Conservation (phyloP, 2,329 filamentous ascomycete genomes). For the Trichoderma hamatum region DNA sequence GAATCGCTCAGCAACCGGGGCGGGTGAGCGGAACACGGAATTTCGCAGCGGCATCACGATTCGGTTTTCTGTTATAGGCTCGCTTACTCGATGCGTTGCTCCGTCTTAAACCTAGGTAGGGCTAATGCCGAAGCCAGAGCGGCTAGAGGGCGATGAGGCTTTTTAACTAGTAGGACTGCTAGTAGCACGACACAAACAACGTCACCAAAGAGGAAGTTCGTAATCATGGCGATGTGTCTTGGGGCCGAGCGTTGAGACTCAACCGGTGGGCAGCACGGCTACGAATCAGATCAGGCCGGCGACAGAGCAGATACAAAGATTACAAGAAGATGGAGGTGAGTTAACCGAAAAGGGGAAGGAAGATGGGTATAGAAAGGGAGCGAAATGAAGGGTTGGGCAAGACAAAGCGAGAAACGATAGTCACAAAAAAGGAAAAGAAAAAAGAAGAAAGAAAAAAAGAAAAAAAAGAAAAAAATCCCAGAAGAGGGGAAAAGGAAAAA, state of each 20-base stretch:
- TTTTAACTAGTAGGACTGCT: background rate
- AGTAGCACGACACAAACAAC: conserved; percentile 16
- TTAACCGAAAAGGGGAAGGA: background rate
- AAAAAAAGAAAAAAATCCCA: background rate
- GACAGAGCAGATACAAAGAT: background rate
- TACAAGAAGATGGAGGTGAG: background rate
- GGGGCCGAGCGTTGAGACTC: background rate
- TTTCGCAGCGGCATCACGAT: conserved; percentile 7
- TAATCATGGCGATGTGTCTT: conserved; percentile 12
- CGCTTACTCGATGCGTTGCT: conserved; percentile 3
- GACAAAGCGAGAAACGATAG: background rate
- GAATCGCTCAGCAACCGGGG: background rate
- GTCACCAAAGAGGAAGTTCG: conserved; percentile 24
- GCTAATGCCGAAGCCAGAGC: conserved; percentile 6
- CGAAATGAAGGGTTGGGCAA: background rate
- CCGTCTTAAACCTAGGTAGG: conserved; percentile 11
- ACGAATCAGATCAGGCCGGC: background rate
- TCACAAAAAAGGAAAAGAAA: background rate
- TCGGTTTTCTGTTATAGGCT: background rate
- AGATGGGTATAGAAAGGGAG: background rate
- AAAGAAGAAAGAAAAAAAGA: background rate
- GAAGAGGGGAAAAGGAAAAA: background rate
- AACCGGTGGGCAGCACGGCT: background rate
- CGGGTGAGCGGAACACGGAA: conserved; percentile 6
- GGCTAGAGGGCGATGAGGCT: conserved; percentile 19